A percentile compares a stretch with the other conserved stretches of the same genome.
These are phyloP conservation scores for Polysphondylium violaceum DNA, from an alignment of 78 protist genomes.

Conservation along the genomic window DNA sequence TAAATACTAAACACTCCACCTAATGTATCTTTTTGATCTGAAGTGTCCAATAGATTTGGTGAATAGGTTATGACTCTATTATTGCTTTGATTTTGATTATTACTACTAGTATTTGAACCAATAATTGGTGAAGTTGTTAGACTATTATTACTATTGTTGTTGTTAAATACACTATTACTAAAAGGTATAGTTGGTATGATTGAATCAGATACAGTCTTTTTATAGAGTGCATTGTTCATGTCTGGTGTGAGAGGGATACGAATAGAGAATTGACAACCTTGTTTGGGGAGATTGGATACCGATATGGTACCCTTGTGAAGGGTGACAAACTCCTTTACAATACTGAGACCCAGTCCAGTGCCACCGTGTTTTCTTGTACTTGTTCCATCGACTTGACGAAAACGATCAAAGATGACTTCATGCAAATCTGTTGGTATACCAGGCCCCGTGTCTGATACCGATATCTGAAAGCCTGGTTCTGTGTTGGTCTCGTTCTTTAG, in stretches of 20 bases:
- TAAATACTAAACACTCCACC: slow-evolving; percentile 32
- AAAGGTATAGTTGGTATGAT: no score
- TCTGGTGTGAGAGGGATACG: slow-evolving; percentile 43
- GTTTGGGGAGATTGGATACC: not conserved
- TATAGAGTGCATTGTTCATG: slow-evolving; percentile 23
- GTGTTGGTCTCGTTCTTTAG: not conserved
- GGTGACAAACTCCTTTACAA: slow-evolving; percentile 75
- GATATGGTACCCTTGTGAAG: slow-evolving; percentile 68
- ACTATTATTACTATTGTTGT: no score
- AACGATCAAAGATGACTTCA: slow-evolving; percentile 64
- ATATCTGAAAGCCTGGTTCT: slow-evolving; percentile 20
- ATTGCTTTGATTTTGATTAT: not conserved
- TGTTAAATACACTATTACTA: no score
- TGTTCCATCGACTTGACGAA: slow-evolving; percentile 61
- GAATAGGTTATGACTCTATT: not conserved
- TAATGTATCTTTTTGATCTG: slow-evolving; percentile 23
- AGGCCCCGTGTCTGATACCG: slow-evolving; percentile 73
- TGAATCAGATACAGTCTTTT: slow-evolving; percentile 29
- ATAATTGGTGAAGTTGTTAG: not conserved
- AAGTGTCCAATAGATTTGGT: not conserved
- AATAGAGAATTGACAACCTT: slow-evolving; percentile 40
- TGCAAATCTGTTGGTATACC: slow-evolving; percentile 58
- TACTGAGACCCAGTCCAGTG: slow-evolving; percentile 78
- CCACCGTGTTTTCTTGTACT: slow-evolving; percentile 73
- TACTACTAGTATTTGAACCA: not conserved